Conservation (phyloP, 345 rosid species). For the Eucalyptus fibrosa region DNA sequence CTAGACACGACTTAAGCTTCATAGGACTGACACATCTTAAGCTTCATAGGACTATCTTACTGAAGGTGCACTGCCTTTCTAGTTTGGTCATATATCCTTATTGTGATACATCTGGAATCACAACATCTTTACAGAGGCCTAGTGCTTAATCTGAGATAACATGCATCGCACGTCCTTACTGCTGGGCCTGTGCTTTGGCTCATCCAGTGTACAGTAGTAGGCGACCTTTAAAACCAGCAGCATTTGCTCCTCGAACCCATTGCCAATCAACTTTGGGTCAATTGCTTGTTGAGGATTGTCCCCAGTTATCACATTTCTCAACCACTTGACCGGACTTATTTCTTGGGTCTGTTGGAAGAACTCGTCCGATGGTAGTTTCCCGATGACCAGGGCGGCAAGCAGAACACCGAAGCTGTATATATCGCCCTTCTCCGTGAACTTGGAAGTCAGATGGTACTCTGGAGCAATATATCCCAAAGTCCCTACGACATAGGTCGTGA, state of each 20-base stretch:
- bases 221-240: conserved; percentile 70
- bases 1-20: not conserved
- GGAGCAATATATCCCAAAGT: conserved; percentile 91
- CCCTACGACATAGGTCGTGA: conserved; percentile 54
- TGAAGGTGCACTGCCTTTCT: not conserved
- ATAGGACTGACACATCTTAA: not conserved
- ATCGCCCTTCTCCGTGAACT: conserved; percentile 81
- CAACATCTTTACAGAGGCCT: not conserved
- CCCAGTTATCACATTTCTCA: conserved; percentile 55
- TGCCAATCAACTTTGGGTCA: conserved; percentile 39
- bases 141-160: conserved; percentile 46
- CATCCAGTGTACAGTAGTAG: conserved; percentile 65
- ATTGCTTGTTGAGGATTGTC: conserved; percentile 56
- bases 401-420: conserved; percentile 77
- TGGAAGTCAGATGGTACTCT: conserved; percentile 64
- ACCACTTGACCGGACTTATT: conserved; percentile 66
- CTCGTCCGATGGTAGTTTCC: conserved; percentile 85
- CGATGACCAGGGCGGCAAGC: conserved; percentile 60
- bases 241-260: conserved; percentile 70
- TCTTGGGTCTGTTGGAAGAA: conserved; percentile 67
- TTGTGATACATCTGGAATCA: not conserved
- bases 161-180: conserved; percentile 64
- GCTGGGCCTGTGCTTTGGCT: conserved; percentile 78
- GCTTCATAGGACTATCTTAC: not conserved
- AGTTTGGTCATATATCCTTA: not conserved